Conservation (phyloP, 176 grass and related monocot species). For the Hyparrhenia diplandra region DNA sequence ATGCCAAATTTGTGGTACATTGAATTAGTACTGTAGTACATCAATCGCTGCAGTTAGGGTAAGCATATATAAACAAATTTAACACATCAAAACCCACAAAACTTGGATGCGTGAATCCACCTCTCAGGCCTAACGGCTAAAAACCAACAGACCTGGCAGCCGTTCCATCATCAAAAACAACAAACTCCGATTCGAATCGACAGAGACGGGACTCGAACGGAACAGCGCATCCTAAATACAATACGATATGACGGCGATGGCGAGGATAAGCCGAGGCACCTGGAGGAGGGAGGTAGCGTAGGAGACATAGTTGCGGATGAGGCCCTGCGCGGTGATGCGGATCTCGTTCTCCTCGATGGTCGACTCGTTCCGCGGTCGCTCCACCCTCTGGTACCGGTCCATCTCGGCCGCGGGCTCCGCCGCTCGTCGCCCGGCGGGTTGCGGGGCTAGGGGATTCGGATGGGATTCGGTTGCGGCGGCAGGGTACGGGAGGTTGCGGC, state of each 20-base stretch:
- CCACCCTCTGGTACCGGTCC: slow-evolving; percentile 93
- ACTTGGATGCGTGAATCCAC: background rate
- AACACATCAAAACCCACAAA: background rate
- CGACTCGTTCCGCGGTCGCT: slow-evolving; percentile 79
- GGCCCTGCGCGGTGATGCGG: slow-evolving; percentile 83
- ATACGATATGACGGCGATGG: background rate
- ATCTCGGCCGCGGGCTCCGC: slow-evolving; percentile 37
- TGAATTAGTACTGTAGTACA: background rate
- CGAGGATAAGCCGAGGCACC: background rate
- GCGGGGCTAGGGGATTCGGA: slow-evolving; percentile 22
- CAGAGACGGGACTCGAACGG: background rate
- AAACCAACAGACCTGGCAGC: background rate
- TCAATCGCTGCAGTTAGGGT: background rate
- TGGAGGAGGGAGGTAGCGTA: slow-evolving; percentile 64
- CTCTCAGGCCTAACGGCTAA: background rate
- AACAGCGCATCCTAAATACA: background rate
- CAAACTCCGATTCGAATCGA: slow-evolving; percentile 10
- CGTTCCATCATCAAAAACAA: background rate
- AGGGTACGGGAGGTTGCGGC: background rate
- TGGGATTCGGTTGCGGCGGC: slow-evolving; percentile 28
- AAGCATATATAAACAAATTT: background rate
- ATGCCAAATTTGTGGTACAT: background rate
- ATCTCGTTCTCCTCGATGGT: slow-evolving; percentile 95
- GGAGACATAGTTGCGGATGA: slow-evolving; percentile 77
- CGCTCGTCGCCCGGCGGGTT: slow-evolving; percentile 28